Evolutionary conservation across 306 rosid species (phyloP), one percentile per base, ranked within the genome.

Genomic region (Casuarina cunninghamiana): DNA sequence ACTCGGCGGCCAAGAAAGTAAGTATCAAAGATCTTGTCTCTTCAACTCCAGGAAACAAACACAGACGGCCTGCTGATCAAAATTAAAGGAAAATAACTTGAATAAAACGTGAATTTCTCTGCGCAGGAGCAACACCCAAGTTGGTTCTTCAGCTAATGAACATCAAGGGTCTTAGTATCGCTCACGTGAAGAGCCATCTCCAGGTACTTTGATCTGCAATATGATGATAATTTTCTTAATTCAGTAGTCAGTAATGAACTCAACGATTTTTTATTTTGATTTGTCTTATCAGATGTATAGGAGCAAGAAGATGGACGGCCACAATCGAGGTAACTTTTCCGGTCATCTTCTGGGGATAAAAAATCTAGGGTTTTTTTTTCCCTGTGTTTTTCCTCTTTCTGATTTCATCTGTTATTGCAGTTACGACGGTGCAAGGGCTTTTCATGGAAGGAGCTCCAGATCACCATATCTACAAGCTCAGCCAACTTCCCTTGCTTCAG

Each of bases 121-220:
- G 71, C 60, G 85, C 79, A 86, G 87, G 77, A 86, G 89, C 89
- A 55, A 86, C 89, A 55, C 89, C 87, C 2, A 86, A 86, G 73
- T 73, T 86, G 75, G 87, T 86, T 60, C 89, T 86, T 78, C 87
- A 86, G 42, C 5, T 78, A 75, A 86, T 83, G 87, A 83, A 86
- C 72, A 66, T 81, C 48, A 78, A 83, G 83, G 89, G 89, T 57
- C 89, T 83, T 44, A 86, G 78, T 85, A 86, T 86, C 69, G 87
- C 89, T 78, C 89, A 86, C 68, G 87, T 83, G 48, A 83, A 86
- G 57, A 86, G 87, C 77, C 89, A 86, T 78, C 87, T 86, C 57
- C 89, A 86, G 78, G 89, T 83, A 81, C 88, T 72, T 58, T 42
- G 49, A 67, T 67, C 71, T 17, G 17, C 26, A 67, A 67, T 41